phyloP scores from a whole-genome alignment of 306 rosid genomes.

The Gillenia trifoliata region DNA sequence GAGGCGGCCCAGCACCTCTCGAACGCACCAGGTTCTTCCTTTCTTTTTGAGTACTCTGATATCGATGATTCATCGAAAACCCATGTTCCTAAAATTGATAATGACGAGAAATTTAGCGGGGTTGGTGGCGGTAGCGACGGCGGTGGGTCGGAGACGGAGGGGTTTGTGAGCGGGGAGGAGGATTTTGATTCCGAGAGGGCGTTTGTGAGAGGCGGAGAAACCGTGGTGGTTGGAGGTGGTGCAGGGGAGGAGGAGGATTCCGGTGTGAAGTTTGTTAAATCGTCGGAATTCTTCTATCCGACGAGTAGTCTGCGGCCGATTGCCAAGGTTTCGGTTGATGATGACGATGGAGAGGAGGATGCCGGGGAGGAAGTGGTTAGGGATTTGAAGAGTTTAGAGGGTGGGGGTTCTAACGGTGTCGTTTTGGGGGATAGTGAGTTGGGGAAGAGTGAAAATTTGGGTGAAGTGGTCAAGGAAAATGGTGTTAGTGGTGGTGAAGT shows the following conservation, averaged over 20 bases:
- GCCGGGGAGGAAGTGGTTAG: conserved; percentile 1
- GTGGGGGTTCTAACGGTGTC: conserved; percentile 20
- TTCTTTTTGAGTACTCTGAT: conserved; percentile 21
- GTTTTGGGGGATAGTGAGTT: conserved; percentile 6
- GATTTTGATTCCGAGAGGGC: conserved; percentile 52
- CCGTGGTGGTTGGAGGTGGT: conserved; percentile 9
- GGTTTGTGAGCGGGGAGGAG: conserved; percentile 60
- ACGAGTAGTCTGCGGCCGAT: conserved; percentile 38
- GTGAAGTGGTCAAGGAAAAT: conserved; percentile 30
- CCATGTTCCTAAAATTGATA: conserved; percentile 3
- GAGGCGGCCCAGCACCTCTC: conserved; percentile 8
- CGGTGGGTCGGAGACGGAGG: conserved; percentile 50
- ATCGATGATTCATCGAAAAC: conserved; percentile 2
- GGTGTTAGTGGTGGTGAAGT: conserved; percentile 26
- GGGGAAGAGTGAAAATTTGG: neutral
- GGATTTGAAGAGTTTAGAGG: conserved; percentile 8
- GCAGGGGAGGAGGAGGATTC: neutral
- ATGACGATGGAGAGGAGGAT: conserved; percentile 28
- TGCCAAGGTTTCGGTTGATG: conserved; percentile 52
- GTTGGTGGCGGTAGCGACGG: conserved; percentile 18
- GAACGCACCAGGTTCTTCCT: conserved; percentile 32
- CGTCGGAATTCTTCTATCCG: conserved; percentile 28
- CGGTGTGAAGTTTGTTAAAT: conserved; percentile 7
- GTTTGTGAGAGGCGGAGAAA: conserved; percentile 25
- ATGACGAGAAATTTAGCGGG: conserved; percentile 1